phyloP scores from a whole-genome alignment of 2,329 filamentous ascomycete genomes.

The Pseudophaeomoniella oleicola region DNA sequence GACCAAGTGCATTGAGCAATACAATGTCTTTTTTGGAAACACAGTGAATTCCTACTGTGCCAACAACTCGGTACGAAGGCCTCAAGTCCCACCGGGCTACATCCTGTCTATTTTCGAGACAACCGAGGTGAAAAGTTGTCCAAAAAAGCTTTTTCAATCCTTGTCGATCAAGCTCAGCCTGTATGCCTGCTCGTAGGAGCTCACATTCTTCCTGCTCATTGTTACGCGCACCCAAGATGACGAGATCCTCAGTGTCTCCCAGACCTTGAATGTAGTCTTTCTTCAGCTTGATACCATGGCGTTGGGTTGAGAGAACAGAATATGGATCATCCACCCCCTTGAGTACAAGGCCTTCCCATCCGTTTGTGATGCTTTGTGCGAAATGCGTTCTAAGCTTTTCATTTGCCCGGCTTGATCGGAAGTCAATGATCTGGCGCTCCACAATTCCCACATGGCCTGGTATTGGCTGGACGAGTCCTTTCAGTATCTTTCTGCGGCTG shows the following conservation, averaged over 20 bases:
- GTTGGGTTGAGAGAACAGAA: slow-evolving; percentile 34
- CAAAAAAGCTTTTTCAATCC: slow-evolving; percentile 39
- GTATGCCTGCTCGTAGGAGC: not conserved
- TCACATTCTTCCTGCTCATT: not conserved
- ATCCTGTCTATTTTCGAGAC: slow-evolving; percentile 52
- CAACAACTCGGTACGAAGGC: slow-evolving; percentile 54
- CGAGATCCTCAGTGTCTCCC: slow-evolving; percentile 89
- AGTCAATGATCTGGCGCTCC: slow-evolving; percentile 53
- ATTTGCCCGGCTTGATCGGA: slow-evolving; percentile 37
- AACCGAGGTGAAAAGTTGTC: slow-evolving; percentile 72
- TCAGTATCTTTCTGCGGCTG: slow-evolving; percentile 36
- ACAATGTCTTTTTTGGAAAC: slow-evolving; percentile 38
- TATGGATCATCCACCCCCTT: slow-evolving; percentile 67
- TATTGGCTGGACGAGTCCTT: slow-evolving; percentile 37
- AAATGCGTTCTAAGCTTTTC: slow-evolving; percentile 49
- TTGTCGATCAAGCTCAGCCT: not conserved
- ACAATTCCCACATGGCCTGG: slow-evolving; percentile 54
- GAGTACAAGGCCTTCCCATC: slow-evolving; percentile 66
- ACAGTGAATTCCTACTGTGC: slow-evolving; percentile 36
- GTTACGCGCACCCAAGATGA: slow-evolving; percentile 64
- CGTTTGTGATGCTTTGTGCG: slow-evolving; percentile 47
- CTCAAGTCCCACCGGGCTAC: slow-evolving; percentile 33
- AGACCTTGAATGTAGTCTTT: slow-evolving; percentile 79
- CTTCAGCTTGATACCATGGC: slow-evolving; percentile 67
- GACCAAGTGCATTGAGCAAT: slow-evolving; percentile 32